Percentiles rank a stretch among this genome's conserved stretches.
phyloP scores from a whole-genome alignment of 768 basidiomycete species.

The Tricholoma hemisulphureum region DNA sequence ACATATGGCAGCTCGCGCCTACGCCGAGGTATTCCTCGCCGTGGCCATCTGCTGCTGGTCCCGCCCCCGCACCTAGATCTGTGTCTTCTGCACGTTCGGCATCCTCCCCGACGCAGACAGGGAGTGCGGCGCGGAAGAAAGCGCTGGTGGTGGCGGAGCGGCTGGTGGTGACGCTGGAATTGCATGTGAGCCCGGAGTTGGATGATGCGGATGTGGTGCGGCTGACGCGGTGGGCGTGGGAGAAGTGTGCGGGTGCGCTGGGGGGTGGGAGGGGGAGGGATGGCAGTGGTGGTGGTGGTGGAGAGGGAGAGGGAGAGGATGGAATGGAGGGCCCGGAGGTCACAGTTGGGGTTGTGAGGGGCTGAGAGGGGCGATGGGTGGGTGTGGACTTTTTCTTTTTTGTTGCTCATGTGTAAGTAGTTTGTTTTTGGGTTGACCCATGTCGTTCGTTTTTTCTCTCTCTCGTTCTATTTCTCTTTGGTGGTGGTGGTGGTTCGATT shows the following conservation, averaged over 20 bases:
- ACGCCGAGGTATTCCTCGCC: conserved; percentile 13
- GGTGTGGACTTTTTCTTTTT: too few relatives aligned
- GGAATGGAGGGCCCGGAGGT: conserved; percentile 56
- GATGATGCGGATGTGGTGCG: conserved; percentile 68
- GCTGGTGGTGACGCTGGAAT: conserved; percentile 75
- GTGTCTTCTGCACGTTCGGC: neutral
- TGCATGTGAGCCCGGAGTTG: conserved; percentile 68
- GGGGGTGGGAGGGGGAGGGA: conserved; percentile 40
- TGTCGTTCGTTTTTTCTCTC: too few relatives aligned
- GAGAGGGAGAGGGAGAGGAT: conserved; percentile 38
- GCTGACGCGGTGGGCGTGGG: conserved; percentile 77
- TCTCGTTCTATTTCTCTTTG: too few relatives aligned
- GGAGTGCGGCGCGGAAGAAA: neutral
- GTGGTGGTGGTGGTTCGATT: too few relatives aligned
- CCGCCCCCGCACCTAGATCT: neutral
- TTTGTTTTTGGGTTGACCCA: too few relatives aligned
- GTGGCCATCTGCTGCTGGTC: too few relatives aligned
- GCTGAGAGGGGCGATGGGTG: conserved; percentile 24
- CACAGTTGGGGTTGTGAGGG: conserved; percentile 71
- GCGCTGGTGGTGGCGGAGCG: conserved; percentile 21
- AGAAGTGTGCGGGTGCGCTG: conserved; percentile 57
- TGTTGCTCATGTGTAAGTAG: too few relatives aligned
- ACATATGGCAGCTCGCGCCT: conserved; percentile 84
- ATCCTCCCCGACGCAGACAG: neutral
- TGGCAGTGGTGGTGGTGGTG: conserved; percentile 36